Evolutionary conservation across 2,329 filamentous ascomycete genomes (phyloP), one percentile per base, ranked within the genome.

Genomic region (Aaosphaeria arxii): DNA sequence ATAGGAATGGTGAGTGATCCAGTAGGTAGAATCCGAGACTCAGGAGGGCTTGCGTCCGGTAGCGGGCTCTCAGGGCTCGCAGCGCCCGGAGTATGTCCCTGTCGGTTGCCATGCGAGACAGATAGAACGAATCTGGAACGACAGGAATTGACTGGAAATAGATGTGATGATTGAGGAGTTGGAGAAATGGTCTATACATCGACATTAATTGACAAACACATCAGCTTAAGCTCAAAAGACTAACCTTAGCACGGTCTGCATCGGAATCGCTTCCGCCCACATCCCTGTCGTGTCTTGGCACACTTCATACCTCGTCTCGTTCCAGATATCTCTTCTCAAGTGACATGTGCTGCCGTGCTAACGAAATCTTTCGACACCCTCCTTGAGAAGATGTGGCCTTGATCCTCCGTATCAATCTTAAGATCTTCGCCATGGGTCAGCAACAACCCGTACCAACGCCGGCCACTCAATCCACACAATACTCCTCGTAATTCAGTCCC

Each of bases 401-500:
- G 17, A 24, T 24, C 17, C 17, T 2, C 17, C 17, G 17, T 24
- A 24, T 2, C 17, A 24, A 24, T 24, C 17, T 24, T 24, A 24
- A 24, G 17, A 36, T 9, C 33, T 9, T 36, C 7, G 30, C 17
- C 7, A 50, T 50, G 44, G 44, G 24, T n/a, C 17, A 50, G 17
- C 32, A 30, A 9, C 33, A 9, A 36, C 33, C 33, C n/a, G 33
- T 36, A 7, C 35, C 31, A 5, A 9, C 41, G 30, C 28, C 39
- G 3, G 7, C 40, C 11, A 46, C 58, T 30, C 54, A 48, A 44
- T 56, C 59, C n/a, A 53, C 44, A 13, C 32, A 54, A 30, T 44
- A 51, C 45, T 59, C 57, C 6, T 58, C 59, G 57, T 61, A 54
- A 35, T 52, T 11, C 13, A 30, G 5, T 41, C 36, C 17, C 29